Evolutionary conservation across 768 basidiomycete species (phyloP).

Genomic region (Podaxis sp.): DNA sequence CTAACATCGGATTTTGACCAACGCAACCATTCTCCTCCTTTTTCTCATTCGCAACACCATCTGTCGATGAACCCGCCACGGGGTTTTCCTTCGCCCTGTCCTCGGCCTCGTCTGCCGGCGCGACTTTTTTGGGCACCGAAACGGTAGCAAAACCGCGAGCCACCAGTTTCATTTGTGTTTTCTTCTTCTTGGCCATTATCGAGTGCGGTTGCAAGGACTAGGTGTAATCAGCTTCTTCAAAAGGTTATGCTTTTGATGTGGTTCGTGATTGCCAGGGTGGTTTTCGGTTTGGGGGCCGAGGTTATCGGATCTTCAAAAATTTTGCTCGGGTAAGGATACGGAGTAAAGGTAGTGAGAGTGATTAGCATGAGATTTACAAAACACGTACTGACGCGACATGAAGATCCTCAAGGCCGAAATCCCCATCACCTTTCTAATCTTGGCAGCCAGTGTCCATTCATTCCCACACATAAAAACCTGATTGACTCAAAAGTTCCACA

Average conservation of each 20-base stretch:
- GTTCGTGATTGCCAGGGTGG: background rate
- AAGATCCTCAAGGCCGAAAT: background rate
- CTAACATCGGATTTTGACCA: background rate
- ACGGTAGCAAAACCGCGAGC: slow-evolving; percentile 78
- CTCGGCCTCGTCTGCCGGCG: slow-evolving; percentile 23
- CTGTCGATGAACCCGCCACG: slow-evolving; percentile 19
- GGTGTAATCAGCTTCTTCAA: background rate
- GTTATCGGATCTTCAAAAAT: background rate
- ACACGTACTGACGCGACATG: background rate
- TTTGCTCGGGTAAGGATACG: background rate
- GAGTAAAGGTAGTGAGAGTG: background rate
- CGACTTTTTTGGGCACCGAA: slow-evolving; percentile 74
- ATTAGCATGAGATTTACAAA: background rate
- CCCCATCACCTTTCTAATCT: background rate
- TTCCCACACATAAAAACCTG: slow-evolving; percentile 1
- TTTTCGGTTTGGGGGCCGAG: background rate
- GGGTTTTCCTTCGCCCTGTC: slow-evolving; percentile 4
- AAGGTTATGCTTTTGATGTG: background rate
- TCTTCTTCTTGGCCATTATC: slow-evolving; percentile 81
- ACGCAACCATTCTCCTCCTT: background rate
- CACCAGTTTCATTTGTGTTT: slow-evolving; percentile 71
- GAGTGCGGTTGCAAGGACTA: background rate
- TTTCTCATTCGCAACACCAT: slow-evolving; percentile 11
- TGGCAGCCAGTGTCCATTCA: background rate
- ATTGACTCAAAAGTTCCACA: background rate